phyloP scores from a whole-genome alignment of 306 rosid genomes.

The Cucurbita ficifolia region DNA sequence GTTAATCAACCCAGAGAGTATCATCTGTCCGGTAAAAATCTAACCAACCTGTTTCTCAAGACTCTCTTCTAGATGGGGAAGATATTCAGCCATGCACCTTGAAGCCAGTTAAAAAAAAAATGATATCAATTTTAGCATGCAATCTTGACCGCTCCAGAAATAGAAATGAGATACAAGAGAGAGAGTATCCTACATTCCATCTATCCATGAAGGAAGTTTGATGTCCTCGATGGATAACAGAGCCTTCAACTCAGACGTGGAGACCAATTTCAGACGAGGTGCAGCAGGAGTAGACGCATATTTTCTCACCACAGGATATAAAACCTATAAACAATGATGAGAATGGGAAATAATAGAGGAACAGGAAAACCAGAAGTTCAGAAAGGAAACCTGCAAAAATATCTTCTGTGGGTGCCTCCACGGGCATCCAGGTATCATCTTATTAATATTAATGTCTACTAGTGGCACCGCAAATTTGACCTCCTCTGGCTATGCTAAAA shows the following conservation, averaged over 20 bases:
- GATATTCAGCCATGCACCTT: constrained; percentile 98
- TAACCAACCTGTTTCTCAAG: constrained; percentile 76
- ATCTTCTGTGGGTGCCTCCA: constrained; percentile 79
- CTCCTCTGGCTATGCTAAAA: constrained; percentile 82
- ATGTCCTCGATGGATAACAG: constrained; percentile 69
- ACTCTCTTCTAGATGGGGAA: constrained; percentile 76
- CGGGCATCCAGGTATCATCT: constrained; percentile 70
- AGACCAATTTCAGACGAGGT: constrained; percentile 67
- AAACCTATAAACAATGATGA: constrained; percentile 28
- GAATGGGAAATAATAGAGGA: constrained; percentile 13
- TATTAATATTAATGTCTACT: constrained; percentile 69
- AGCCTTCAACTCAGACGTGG: constrained; percentile 64
- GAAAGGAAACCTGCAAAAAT: constrained; percentile 56
- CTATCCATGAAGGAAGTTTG: constrained; percentile 79
- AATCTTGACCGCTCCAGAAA: not conserved
- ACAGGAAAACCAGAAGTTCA: not conserved
- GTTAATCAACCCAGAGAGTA: not conserved
- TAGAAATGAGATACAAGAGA: not conserved
- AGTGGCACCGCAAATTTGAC: constrained; percentile 89
- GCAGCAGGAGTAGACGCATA: constrained; percentile 54
- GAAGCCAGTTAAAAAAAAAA: constrained; percentile 15
- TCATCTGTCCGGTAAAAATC: constrained; percentile 1
- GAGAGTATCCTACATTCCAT: constrained; percentile 59
- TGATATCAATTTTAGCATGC: not conserved
- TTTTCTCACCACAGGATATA: constrained; percentile 78